phyloP scores from a whole-genome alignment of 1,284 basidiomycete species.

The Tremellales sp. region DNA sequence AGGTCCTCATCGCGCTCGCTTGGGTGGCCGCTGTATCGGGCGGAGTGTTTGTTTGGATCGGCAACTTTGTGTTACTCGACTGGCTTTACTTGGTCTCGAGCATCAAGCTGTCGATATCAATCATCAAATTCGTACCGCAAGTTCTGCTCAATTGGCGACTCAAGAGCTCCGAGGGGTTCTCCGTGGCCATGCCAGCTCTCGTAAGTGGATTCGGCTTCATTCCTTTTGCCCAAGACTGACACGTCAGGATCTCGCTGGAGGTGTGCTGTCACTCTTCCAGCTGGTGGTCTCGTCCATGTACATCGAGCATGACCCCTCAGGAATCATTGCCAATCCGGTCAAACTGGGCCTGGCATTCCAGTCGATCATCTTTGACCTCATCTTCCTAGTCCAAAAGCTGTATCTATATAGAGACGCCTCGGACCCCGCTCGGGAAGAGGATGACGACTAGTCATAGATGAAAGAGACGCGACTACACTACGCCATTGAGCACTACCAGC shows the following conservation, averaged over 20 bases:
- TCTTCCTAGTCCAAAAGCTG: slow-evolving; percentile 38
- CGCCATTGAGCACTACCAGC: slow-evolving; percentile 60
- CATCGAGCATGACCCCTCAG: slow-evolving; percentile 39
- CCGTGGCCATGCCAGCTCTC: slow-evolving; percentile 14
- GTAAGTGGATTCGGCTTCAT: not conserved
- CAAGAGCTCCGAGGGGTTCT: slow-evolving; percentile 40
- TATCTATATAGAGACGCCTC: slow-evolving; percentile 15
- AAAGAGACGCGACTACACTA: slow-evolving; percentile 25
- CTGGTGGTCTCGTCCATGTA: slow-evolving; percentile 41
- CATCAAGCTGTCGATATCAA: slow-evolving; percentile 41
- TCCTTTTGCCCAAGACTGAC: slow-evolving; percentile 4
- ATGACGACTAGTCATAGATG: slow-evolving; percentile 4
- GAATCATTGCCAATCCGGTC: slow-evolving; percentile 45
- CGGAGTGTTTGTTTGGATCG: slow-evolving; percentile 21
- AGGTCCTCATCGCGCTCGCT: slow-evolving; percentile 25
- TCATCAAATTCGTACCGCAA: slow-evolving; percentile 48
- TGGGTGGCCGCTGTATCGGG: slow-evolving; percentile 18
- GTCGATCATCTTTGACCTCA: slow-evolving; percentile 30
- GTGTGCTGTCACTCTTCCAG: slow-evolving; percentile 42
- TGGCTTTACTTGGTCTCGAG: slow-evolving; percentile 42
- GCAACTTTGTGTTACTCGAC: slow-evolving; percentile 37
- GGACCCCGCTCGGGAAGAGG: not conserved
- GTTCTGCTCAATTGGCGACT: slow-evolving; percentile 39
- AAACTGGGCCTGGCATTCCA: slow-evolving; percentile 42
- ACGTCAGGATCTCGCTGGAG: slow-evolving; percentile 42